Evolutionary conservation across 2,329 filamentous ascomycete genomes (phyloP), one percentile per base, ranked within the genome.

Genomic region (Nemania abortiva): DNA sequence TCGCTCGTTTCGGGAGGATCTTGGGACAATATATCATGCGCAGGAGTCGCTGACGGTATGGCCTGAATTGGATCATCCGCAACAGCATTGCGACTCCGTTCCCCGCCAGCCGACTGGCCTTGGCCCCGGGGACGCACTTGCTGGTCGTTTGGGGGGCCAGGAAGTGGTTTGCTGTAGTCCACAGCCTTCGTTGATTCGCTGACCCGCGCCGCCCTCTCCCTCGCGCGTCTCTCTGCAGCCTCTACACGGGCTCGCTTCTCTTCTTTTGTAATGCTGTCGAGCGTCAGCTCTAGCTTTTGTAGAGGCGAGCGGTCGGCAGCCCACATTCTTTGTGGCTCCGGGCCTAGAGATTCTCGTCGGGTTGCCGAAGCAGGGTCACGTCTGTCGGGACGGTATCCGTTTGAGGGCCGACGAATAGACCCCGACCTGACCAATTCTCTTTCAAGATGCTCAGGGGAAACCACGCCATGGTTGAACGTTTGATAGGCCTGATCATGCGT

Each of bases 211-310:
- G 83, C 84, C 73, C 85, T 86, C 76, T 95, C 90, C 74, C 90
- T 88, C 20, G 91, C 88, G 52, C 88, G 87, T 73, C 90, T 86
- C 79, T 98, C 95, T 6, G 94, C 94, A 75, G 95, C 92, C 78
- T 94, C 88, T 4, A 95, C 89, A 55, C 93, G 88, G 9, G 94
- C 94, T 72, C 95, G 88, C 80, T 97, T 97, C 81, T 98, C 95
- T 82, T 98, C 95, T 80, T 98, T 98, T 79, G 92, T 97, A 80
- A 98, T 95, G 81, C 92, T 94, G 80, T 92, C 92, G 77, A 98
- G 87, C 76, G 93, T 96, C 77, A 93, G 89, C 84, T 99, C 95
- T 74, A 99, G 88, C 83, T 91, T 96, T 81, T 99, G 95, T 61
- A 99, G 86, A 61, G 97, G 96, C 71, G 95, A 98, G 76, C 92